A percentile compares a stretch with the other conserved stretches of the same genome.
These are phyloP conservation scores for Antarctomyces pellizariae DNA, from an alignment of 495 filamentous ascomycete genomes.

Conservation along the genomic window DNA sequence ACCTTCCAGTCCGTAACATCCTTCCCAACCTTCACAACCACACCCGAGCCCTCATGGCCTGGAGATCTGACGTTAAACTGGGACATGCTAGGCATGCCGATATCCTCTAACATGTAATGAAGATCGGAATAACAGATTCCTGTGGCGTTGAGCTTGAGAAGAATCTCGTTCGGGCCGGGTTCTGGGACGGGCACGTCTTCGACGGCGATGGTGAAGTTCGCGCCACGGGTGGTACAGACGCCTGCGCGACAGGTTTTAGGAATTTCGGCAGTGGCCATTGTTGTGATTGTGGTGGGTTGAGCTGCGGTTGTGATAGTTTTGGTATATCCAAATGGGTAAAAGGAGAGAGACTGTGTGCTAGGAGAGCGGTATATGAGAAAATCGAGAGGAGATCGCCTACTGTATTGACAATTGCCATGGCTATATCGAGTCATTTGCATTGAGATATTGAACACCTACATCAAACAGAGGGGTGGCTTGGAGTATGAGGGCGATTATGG, in stretches of 20 bases:
- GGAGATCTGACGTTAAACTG: slow-evolving; percentile 22
- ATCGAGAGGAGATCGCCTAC: too few relatives aligned
- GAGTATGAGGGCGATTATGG: too few relatives aligned
- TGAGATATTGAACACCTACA: too few relatives aligned
- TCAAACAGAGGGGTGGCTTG: too few relatives aligned
- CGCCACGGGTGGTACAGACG: slow-evolving; percentile 29
- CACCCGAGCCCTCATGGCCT: slow-evolving; percentile 32
- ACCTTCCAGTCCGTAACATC: slow-evolving; percentile 26
- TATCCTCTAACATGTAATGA: slow-evolving; percentile 24
- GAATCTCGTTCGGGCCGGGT: slow-evolving; percentile 24
- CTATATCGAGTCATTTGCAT: too few relatives aligned
- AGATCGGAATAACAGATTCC: slow-evolving; percentile 26
- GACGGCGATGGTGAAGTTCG: slow-evolving; percentile 26
- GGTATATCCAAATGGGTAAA: too few relatives aligned
- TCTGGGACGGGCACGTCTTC: slow-evolving; percentile 27
- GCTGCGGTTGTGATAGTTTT: too few relatives aligned
- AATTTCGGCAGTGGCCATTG: too few relatives aligned
- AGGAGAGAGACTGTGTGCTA: too few relatives aligned
- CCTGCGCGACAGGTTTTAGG: slow-evolving; percentile 29
- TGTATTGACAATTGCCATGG: too few relatives aligned
- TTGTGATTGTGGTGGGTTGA: too few relatives aligned
- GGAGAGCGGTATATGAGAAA: too few relatives aligned
- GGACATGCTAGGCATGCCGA: slow-evolving; percentile 23
- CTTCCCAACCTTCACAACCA: slow-evolving; percentile 26
- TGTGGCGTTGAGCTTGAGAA: slow-evolving; percentile 23